Percentiles rank a stretch among this genome's conserved stretches.
Evolutionary conservation across 352 stramenopile species (phyloP).

Genomic region (Phytophthora foliorum): DNA sequence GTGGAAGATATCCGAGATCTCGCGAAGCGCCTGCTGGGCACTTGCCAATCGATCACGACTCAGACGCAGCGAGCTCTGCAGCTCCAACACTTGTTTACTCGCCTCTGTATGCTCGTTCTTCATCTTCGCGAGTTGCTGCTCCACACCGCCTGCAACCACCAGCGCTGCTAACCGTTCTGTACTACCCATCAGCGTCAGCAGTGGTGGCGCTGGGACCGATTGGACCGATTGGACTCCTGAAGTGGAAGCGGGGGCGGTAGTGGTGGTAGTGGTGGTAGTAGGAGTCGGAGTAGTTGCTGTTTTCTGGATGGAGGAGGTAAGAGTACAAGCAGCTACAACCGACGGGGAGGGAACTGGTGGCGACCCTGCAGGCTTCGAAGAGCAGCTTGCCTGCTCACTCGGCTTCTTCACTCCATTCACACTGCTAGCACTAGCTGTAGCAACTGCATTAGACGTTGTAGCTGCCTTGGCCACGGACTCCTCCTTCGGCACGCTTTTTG

Average conservation of each 20-base stretch:
- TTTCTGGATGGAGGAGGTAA: conserved; percentile 1
- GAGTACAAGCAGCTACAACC: conserved; percentile 6
- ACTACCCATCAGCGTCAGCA: conserved; percentile 48
- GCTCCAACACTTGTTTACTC: conserved; percentile 73
- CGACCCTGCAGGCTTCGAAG: conserved; percentile 5
- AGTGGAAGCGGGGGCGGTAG: conserved; percentile 5
- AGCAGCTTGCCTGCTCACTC: conserved; percentile 1
- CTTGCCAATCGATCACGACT: conserved; percentile 68
- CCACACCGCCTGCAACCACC: conserved; percentile 69
- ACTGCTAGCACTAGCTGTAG: conserved; percentile 4
- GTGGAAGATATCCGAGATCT: conserved; percentile 71
- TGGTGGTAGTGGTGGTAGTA: background rate
- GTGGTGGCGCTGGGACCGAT: conserved; percentile 8
- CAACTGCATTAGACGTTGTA: background rate
- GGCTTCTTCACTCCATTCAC: conserved; percentile 20
- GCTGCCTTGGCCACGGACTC: conserved; percentile 13
- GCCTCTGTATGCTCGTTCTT: conserved; percentile 74
- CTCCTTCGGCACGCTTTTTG: conserved; percentile 29
- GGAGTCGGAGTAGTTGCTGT: conserved; percentile 5
- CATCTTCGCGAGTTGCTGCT: conserved; percentile 80
- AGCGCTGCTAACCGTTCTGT: conserved; percentile 70
- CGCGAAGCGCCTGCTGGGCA: conserved; percentile 63
- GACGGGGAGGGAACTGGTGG: conserved; percentile 2
- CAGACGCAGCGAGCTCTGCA: conserved; percentile 71
- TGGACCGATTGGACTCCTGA: conserved; percentile 12